These are phyloP conservation scores for Exophiala calicioides DNA, from an alignment of 2,329 filamentous ascomycete genomes.

Conservation along the genomic window DNA sequence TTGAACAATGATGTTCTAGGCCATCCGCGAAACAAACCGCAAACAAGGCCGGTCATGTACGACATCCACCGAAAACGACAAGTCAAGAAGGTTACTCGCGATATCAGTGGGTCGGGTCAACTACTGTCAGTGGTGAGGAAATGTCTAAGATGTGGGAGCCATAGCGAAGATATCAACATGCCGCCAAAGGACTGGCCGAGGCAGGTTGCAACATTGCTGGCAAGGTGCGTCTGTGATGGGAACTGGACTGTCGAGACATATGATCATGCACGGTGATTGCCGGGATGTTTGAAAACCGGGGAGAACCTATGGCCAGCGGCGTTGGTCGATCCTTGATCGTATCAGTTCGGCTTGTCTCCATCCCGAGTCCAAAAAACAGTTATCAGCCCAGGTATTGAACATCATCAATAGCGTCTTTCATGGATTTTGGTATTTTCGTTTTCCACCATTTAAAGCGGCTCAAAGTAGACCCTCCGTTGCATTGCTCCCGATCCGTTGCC, in stretches of 20 bases:
- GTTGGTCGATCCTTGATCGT: not conserved
- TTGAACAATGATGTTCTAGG: constrained; percentile 55
- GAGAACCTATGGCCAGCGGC: no score
- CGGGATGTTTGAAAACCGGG: no score
- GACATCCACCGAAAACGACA: constrained; percentile 30
- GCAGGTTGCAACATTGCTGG: constrained; percentile 21
- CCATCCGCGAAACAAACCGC: not conserved
- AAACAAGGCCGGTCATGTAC: constrained; percentile 16
- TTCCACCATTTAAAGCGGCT: constrained; percentile 2
- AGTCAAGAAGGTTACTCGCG: constrained; percentile 18
- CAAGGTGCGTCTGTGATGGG: constrained; percentile 32
- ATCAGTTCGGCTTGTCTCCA: no score
- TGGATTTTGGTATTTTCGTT: constrained; percentile 6
- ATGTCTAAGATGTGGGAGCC: constrained; percentile 31
- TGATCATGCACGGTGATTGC: constrained; percentile 6
- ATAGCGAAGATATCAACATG: constrained; percentile 28
- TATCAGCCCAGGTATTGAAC: no score
- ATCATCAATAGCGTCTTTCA: not conserved
- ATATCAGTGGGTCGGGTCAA: constrained; percentile 12
- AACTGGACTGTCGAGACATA: constrained; percentile 28
- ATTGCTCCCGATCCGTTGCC: not conserved
- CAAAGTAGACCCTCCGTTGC: not conserved
- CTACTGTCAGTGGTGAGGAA: constrained; percentile 27
- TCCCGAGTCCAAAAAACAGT: no score
- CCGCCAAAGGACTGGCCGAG: constrained; percentile 24